Conservation (phyloP, 176 grass and related monocot genomes). For the Cocos nucifera region DNA sequence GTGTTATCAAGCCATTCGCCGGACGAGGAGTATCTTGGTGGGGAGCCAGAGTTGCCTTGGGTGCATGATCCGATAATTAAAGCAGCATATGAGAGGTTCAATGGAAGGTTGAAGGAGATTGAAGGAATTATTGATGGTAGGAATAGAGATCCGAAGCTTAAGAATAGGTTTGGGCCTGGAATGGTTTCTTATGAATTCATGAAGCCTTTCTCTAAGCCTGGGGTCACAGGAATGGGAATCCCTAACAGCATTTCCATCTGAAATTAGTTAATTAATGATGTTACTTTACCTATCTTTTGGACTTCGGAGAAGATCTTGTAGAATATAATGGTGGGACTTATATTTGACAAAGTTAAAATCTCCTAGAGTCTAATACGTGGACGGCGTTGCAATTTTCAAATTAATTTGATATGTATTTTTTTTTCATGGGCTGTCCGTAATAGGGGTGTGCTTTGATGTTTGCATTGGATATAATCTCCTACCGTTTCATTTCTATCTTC, state of each 20-base stretch:
- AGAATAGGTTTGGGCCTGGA: constrained; percentile 56
- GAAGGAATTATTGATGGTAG: constrained; percentile 44
- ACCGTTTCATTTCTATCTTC: too few relatives aligned
- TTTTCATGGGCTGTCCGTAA: too few relatives aligned
- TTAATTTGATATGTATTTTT: too few relatives aligned
- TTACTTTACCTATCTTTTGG: too few relatives aligned
- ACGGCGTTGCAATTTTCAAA: too few relatives aligned
- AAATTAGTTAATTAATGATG: not conserved
- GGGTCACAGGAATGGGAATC: constrained; percentile 56
- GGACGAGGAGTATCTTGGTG: constrained; percentile 85
- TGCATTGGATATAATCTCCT: too few relatives aligned
- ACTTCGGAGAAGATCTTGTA: too few relatives aligned
- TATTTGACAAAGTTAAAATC: too few relatives aligned
- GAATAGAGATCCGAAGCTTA: constrained; percentile 41
- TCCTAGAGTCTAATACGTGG: too few relatives aligned
- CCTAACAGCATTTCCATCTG: constrained; percentile 72
- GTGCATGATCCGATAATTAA: constrained; percentile 23
- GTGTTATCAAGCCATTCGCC: constrained; percentile 59
- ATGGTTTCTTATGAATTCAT: constrained; percentile 68
- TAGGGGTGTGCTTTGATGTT: too few relatives aligned
- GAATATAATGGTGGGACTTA: too few relatives aligned
- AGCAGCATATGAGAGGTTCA: constrained; percentile 20
- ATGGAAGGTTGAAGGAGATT: constrained; percentile 32
- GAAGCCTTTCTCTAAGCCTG: constrained; percentile 43
- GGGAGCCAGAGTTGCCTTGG: constrained; percentile 35